Evolutionary conservation across 2,329 filamentous ascomycete genomes (phyloP).

Genomic region (Parastagonospora nodorum): DNA sequence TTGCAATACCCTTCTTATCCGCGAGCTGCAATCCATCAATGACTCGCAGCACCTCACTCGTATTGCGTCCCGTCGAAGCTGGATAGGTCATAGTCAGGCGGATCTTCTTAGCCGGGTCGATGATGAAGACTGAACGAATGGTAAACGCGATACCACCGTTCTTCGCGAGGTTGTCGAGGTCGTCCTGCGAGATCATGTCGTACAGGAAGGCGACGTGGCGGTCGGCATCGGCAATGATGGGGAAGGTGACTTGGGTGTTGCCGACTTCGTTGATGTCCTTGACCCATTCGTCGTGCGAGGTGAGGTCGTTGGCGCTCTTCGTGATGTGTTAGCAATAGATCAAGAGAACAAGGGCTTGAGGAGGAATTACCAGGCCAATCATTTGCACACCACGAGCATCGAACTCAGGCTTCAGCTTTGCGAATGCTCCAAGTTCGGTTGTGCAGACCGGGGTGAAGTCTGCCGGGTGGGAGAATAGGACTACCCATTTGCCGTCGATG

Average conservation of each 20-base stretch:
- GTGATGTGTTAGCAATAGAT: slow-evolving; percentile 1
- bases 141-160: slow-evolving; percentile 76
- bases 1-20: slow-evolving; percentile 86
- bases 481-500: slow-evolving; percentile 77
- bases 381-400: slow-evolving; percentile 86
- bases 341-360: not conserved
- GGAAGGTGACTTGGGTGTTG: slow-evolving; percentile 53
- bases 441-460: slow-evolving; percentile 97
- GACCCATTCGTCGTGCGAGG: slow-evolving; percentile 87
- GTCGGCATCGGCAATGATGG: slow-evolving; percentile 57
- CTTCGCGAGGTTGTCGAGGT: slow-evolving; percentile 60
- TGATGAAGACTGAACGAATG: slow-evolving; percentile 92
- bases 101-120: slow-evolving; percentile 93
- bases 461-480: slow-evolving; percentile 82
- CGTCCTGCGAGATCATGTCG: slow-evolving; percentile 59
- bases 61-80: slow-evolving; percentile 76
- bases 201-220: slow-evolving; percentile 55
- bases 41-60: slow-evolving; percentile 61
- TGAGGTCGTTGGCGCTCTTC: slow-evolving; percentile 77
- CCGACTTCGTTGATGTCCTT: slow-evolving; percentile 66
- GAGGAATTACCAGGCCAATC: slow-evolving; percentile 69
- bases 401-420: slow-evolving; percentile 87
- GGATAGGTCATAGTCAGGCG: slow-evolving; percentile 92
- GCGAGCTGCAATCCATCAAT: slow-evolving; percentile 66
- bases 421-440: slow-evolving; percentile 91